Percentiles rank a stretch among this genome's conserved stretches.
phyloP scores from a whole-genome alignment of 139 green algal genomes.

The Closterium sp. region DNA sequence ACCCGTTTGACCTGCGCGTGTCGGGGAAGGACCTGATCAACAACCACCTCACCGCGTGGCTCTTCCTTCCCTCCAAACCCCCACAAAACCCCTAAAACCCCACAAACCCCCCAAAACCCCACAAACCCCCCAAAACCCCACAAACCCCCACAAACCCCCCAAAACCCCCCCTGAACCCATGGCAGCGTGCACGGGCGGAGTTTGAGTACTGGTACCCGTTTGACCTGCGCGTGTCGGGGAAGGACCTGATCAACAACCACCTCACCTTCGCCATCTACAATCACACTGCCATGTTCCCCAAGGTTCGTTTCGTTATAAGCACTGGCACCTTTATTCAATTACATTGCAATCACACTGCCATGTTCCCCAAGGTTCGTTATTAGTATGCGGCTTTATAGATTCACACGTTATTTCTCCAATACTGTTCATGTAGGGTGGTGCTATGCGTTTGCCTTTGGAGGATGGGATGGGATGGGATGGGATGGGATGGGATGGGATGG shows the following conservation, averaged over 20 bases:
- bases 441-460: background rate
- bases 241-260: slow-evolving; percentile 99
- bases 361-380: slow-evolving; percentile 67
- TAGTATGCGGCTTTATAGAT: background rate
- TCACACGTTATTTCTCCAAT: background rate
- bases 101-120: too few relatives aligned
- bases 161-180: background rate
- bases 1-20: slow-evolving; percentile 94
- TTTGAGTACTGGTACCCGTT: slow-evolving; percentile 99
- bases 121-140: too few relatives aligned
- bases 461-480: background rate
- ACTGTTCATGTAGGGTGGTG: background rate
- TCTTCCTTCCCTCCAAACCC: background rate
- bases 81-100: too few relatives aligned
- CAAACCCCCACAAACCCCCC: too few relatives aligned
- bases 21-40: slow-evolving; percentile 95
- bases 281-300: slow-evolving; percentile 88
- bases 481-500: background rate
- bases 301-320: slow-evolving; percentile 26
- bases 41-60: slow-evolving; percentile 86
- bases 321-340: background rate
- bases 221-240: slow-evolving; percentile 87
- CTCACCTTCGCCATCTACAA: slow-evolving; percentile 98
- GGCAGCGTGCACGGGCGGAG: slow-evolving; percentile 69
- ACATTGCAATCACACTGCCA: slow-evolving; percentile 95